A percentile compares a stretch with the other conserved stretches of the same genome.
These are phyloP conservation scores for Plenodomus lindquistii DNA, from an alignment of 2,329 filamentous ascomycete genomes.

Conservation along the genomic window DNA sequence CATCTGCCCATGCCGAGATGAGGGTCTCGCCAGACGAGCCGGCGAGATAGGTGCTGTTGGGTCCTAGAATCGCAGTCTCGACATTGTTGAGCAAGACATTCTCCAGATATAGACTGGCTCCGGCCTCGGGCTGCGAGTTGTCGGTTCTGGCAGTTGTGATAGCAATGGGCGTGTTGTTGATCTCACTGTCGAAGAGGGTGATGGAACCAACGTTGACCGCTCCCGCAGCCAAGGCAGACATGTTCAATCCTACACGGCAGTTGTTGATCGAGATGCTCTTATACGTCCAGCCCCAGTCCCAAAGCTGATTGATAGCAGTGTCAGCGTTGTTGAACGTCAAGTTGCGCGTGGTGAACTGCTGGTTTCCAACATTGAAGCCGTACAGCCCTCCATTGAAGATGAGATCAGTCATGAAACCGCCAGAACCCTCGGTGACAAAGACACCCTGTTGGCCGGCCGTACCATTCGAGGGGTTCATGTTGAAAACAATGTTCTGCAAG, in stretches of 20 bases:
- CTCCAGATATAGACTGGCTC: constrained; percentile 59
- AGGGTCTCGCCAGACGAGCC: constrained; percentile 25
- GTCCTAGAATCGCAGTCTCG: constrained; percentile 26
- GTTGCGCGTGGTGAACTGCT: constrained; percentile 62
- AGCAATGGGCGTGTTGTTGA: constrained; percentile 55
- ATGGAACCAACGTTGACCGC: constrained; percentile 58
- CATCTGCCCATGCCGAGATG: constrained; percentile 39
- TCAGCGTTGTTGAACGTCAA: constrained; percentile 56
- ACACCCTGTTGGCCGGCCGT: constrained; percentile 52
- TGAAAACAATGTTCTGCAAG: constrained; percentile 51
- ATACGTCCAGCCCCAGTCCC: constrained; percentile 65
- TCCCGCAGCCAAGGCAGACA: constrained; percentile 41
- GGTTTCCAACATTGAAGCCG: constrained; percentile 50
- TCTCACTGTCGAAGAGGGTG: constrained; percentile 60
- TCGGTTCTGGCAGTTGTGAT: constrained; percentile 54
- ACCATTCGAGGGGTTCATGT: constrained; percentile 47
- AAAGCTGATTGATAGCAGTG: constrained; percentile 61
- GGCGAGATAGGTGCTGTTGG: constrained; percentile 28
- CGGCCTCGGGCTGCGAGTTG: constrained; percentile 49
- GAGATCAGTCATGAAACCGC: constrained; percentile 53
- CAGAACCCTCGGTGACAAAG: constrained; percentile 50
- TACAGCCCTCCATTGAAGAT: constrained; percentile 50
- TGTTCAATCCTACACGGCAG: constrained; percentile 57
- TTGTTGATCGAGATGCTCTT: constrained; percentile 56
- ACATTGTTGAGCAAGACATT: constrained; percentile 62